These are phyloP conservation scores for Aspergillus affinis DNA, from an alignment of 495 filamentous ascomycete genomes.

Conservation along the genomic window DNA sequence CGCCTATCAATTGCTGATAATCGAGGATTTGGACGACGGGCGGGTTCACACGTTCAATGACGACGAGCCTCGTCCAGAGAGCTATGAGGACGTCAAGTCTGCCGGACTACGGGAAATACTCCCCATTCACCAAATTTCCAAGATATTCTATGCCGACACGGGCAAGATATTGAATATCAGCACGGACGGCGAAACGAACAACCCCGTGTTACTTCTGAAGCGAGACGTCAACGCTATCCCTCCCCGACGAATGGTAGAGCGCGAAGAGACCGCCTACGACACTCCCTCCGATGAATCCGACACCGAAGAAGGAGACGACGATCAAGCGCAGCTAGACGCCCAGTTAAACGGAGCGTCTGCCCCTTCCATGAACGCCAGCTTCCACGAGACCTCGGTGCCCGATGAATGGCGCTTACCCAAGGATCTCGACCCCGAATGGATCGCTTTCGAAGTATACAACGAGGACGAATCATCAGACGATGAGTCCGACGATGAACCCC, in stretches of 20 bases:
- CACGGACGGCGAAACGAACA: conserved; percentile 73
- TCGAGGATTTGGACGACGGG: conserved; percentile 93
- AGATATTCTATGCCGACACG: conserved; percentile 97
- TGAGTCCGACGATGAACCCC: conserved; percentile 52
- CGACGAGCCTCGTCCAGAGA: conserved; percentile 53
- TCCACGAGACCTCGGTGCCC: conserved; percentile 38
- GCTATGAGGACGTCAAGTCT: conserved; percentile 65
- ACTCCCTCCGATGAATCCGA: conserved; percentile 26
- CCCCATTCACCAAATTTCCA: conserved; percentile 88
- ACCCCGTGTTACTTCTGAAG: conserved; percentile 83
- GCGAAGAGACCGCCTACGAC: conserved; percentile 30
- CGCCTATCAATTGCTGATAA: conserved; percentile 82
- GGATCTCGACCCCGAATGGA: conserved; percentile 90
- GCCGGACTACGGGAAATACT: conserved; percentile 84
- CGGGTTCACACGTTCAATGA: conserved; percentile 82
- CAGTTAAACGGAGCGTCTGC: conserved; percentile 59
- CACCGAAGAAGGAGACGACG: conserved; percentile 39
- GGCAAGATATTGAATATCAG: conserved; percentile 92
- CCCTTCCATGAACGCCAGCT: conserved; percentile 16
- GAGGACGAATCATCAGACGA: conserved; percentile 62
- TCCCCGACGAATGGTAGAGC: conserved; percentile 65
- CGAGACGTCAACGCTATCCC: conserved; percentile 74
- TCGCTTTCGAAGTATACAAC: conserved; percentile 85
- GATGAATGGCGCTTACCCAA: conserved; percentile 67
- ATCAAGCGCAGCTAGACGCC: conserved; percentile 65